Evolutionary conservation across 2,329 filamentous ascomycete genomes (phyloP), one percentile per base, ranked within the genome.

Genomic region (Chaetomiaceae sp.): DNA sequence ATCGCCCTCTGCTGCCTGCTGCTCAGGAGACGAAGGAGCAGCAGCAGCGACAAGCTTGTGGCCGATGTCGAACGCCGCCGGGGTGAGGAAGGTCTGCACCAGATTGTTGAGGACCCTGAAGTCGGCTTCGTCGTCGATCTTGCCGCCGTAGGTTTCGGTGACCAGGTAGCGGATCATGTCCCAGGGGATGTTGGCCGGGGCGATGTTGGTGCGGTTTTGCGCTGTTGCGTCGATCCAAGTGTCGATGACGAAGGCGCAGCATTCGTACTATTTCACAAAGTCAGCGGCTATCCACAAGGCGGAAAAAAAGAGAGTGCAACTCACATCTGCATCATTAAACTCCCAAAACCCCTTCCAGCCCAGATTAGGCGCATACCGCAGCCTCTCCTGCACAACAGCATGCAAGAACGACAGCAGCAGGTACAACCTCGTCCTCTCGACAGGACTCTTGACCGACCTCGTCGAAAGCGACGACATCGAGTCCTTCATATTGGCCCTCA

Each of bases 281-380:
- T 67, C 22, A 53, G 29, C 56, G 65, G 61, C 43, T 84, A 87
- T 88, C 81, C 92, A 87, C 71, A 72, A 97, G 31, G 20, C 17
- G 17, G 36, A 42, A 27, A 15, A 29, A 20, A 42, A 17, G 29
- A 34, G n/a, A 22, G 29, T 46, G 59, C 52, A 61, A 85, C 89
- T 88, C 82, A 95, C 89, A 72, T 99, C 94, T 63, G 91, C 95
- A 71, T 99, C 95, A 68, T 99, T 99, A 72, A 99, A 99, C 72
- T 99, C 95, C 94, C 95, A 99, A 79, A 96, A 96, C 50, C 91
- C 90, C 76, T 95, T 96, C 94, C 94, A 99, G 56, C 94, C 94
- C 51, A 99, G 77, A 53, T 81, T 92, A 0, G 94, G 95, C 22
- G 92, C 91, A 69, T 99, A 99, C 58, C 94, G 87, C 58, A 99